Conservation (phyloP, 2,329 filamentous ascomycete genomes). For the Elsinoe australis region DNA sequence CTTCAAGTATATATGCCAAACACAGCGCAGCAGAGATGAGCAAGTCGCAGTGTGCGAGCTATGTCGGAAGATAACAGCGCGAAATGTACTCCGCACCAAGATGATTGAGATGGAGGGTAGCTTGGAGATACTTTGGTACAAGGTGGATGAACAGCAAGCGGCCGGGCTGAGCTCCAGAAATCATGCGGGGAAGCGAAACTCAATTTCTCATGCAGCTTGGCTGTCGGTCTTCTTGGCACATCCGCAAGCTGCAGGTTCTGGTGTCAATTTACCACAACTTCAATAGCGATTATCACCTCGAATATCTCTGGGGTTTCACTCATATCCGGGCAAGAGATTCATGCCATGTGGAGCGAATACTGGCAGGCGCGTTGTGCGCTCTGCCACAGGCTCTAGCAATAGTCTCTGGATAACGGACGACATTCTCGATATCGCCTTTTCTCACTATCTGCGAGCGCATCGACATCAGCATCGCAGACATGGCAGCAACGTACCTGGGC, state of each 20-base stretch:
- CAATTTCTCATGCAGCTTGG: slow-evolving; percentile 9
- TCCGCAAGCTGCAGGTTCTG: too few relatives aligned
- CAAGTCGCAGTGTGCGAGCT: too few relatives aligned
- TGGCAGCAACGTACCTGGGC: slow-evolving; percentile 10
- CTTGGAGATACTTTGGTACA: slow-evolving; percentile 15
- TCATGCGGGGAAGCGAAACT: slow-evolving; percentile 15
- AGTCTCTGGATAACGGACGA: slow-evolving; percentile 15
- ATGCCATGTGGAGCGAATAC: slow-evolving; percentile 12
- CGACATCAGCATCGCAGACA: background rate
- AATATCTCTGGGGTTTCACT: background rate
- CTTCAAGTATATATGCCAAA: too few relatives aligned
- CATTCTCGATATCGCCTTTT: background rate
- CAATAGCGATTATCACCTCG: background rate
- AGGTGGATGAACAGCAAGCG: background rate
- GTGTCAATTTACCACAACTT: too few relatives aligned
- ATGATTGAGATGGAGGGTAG: slow-evolving; percentile 10
- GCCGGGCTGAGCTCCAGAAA: slow-evolving; percentile 8
- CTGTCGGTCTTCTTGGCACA: background rate
- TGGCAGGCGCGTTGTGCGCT: background rate
- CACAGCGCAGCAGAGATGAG: too few relatives aligned
- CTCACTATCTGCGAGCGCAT: background rate
- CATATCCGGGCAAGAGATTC: too few relatives aligned
- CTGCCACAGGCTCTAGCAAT: background rate
- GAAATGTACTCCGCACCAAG: slow-evolving; percentile 14
- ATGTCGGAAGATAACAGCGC: slow-evolving; percentile 8